A percentile compares a stretch with the other conserved stretches of the same genome.
Conservation (phyloP, 176 grass and related monocot species). For the Miscanthus lutarioriparius region DNA sequence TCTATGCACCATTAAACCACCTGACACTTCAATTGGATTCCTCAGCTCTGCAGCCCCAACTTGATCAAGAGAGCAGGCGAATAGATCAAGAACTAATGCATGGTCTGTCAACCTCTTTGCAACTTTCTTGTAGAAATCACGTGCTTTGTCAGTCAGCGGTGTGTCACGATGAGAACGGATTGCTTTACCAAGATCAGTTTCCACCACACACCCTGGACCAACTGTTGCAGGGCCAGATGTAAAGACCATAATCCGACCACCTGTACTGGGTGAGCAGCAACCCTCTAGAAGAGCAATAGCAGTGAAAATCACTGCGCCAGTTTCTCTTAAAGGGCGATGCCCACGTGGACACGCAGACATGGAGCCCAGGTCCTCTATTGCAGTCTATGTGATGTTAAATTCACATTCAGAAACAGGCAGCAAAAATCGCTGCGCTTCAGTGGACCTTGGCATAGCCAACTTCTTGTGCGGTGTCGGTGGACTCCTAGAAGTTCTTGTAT, state of each 20-base stretch:
- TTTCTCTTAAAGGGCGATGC: conserved; percentile 63
- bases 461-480: conserved; percentile 46
- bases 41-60: too few relatives aligned
- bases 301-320: conserved; percentile 73
- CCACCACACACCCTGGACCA: conserved; percentile 82
- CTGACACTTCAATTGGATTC: too few relatives aligned
- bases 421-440: conserved; percentile 63
- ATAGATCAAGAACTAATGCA: too few relatives aligned
- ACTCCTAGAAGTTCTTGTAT: conserved; percentile 82
- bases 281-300: conserved; percentile 90
- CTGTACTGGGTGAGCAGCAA: conserved; percentile 54
- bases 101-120: too few relatives aligned
- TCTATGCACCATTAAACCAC: too few relatives aligned
- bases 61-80: too few relatives aligned
- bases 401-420: conserved; percentile 89
- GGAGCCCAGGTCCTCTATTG: conserved; percentile 73
- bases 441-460: conserved; percentile 43
- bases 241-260: conserved; percentile 83
- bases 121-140: too few relatives aligned
- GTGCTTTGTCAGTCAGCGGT: too few relatives aligned
- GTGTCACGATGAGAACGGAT: conserved; percentile 50
- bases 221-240: conserved; percentile 83
- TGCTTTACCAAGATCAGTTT: conserved; percentile 69
- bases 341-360: conserved; percentile 38
- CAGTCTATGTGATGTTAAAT: conserved; percentile 74